Evolutionary conservation across 2,329 filamentous ascomycete genomes (phyloP).

Genomic region (Gliomastix tumulicola): DNA sequence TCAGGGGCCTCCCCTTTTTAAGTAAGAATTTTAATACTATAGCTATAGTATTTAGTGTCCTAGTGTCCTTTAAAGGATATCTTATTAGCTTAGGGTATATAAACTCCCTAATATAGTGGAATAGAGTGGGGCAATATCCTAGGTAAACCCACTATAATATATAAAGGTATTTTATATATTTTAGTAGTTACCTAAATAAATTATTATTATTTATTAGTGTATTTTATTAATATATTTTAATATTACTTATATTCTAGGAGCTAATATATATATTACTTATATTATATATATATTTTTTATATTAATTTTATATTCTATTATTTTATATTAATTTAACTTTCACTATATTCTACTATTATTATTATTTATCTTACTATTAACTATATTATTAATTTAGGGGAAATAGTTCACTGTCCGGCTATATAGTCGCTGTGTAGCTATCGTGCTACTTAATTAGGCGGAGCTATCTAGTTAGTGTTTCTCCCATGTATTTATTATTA

Average conservation of each 20-base stretch:
- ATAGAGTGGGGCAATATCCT: background rate
- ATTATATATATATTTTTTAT: slow-evolving; percentile 2
- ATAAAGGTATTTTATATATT: background rate
- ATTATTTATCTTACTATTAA: slow-evolving; percentile 1
- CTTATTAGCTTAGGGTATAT: background rate
- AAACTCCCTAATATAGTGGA: background rate
- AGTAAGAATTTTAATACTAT: slow-evolving; percentile 1
- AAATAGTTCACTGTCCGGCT: too few species aligned
- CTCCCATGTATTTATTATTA: too few species aligned
- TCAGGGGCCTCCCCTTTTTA: background rate
- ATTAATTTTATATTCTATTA: slow-evolving; percentile 2
- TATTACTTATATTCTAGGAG: background rate
- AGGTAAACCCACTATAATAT: background rate
- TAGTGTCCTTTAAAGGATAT: too few species aligned
- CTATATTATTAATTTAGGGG: background rate
- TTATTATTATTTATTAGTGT: slow-evolving; percentile 2
- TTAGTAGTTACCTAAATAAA: background rate
- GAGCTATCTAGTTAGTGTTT: too few species aligned
- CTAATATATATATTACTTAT: slow-evolving; percentile 2
- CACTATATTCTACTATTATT: background rate
- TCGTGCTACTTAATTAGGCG: too few species aligned
- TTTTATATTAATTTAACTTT: slow-evolving; percentile 1
- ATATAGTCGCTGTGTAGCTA: too few species aligned
- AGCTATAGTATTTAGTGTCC: background rate
- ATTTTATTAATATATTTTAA: slow-evolving; percentile 1